Conservation (phyloP, 176 grass and related monocot genomes). For the Zea mays region DNA sequence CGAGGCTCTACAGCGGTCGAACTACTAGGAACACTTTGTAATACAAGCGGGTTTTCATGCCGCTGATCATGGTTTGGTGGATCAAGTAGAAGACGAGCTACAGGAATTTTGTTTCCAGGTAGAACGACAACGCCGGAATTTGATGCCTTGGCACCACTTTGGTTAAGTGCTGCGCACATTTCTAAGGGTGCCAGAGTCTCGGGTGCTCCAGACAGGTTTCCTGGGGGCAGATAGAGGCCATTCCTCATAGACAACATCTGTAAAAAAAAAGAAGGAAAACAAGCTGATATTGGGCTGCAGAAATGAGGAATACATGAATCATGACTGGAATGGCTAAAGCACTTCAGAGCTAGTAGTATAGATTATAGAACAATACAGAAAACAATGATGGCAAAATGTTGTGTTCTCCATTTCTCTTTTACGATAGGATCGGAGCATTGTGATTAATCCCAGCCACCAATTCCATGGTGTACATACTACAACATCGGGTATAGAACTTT, state of each 20-base stretch:
- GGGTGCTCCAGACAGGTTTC: slow-evolving; percentile 53
- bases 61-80: slow-evolving; percentile 24
- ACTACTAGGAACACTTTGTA: slow-evolving; percentile 43
- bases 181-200: slow-evolving; percentile 46
- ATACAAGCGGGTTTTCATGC: slow-evolving; percentile 33
- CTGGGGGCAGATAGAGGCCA: slow-evolving; percentile 61
- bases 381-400: not conserved
- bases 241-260: slow-evolving; percentile 93
- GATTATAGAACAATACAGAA: not conserved
- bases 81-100: slow-evolving; percentile 38
- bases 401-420: not conserved
- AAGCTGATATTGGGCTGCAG: not conserved
- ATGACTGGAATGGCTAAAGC: not conserved
- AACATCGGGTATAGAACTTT: not conserved
- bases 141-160: slow-evolving; percentile 33
- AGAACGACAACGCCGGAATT: slow-evolving; percentile 32
- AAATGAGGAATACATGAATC: not conserved
- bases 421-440: not conserved
- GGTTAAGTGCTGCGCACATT: slow-evolving; percentile 38
- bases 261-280: not conserved
- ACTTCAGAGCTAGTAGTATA: not conserved
- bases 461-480: not conserved
- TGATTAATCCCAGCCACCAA: not conserved
- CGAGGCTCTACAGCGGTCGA: slow-evolving; percentile 30
- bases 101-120: slow-evolving; percentile 39